Evolutionary conservation across 2,329 filamentous ascomycete species (phyloP).

Genomic region (Aspergillus sp.): DNA sequence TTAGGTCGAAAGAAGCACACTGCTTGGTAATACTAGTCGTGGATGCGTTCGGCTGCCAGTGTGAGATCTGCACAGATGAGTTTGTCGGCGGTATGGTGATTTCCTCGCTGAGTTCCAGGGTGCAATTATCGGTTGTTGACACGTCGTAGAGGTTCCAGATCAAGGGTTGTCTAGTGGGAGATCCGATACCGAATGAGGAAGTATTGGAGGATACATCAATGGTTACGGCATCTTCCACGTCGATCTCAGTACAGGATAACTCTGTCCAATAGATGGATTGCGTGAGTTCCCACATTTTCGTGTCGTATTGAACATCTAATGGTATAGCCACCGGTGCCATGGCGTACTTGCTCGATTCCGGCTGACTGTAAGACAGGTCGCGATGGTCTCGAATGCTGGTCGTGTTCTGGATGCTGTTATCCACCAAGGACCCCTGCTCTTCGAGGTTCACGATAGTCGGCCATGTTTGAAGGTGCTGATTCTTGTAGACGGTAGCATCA

Average conservation of each 20-base stretch:
- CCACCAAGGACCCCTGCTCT: background rate
- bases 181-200: background rate
- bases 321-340: slow-evolving; percentile 10
- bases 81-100: slow-evolving; percentile 5
- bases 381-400: background rate
- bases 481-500: slow-evolving; percentile 1
- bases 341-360: slow-evolving; percentile 4
- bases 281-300: slow-evolving; percentile 7
- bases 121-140: background rate
- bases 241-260: slow-evolving; percentile 2
- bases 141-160: background rate
- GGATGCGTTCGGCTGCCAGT: slow-evolving; percentile 5
- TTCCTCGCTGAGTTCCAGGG: background rate
- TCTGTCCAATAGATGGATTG: slow-evolving; percentile 12
- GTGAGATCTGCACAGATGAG: background rate
- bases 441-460: slow-evolving; percentile 4
- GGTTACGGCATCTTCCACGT: background rate
- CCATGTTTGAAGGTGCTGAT: slow-evolving; percentile 8
- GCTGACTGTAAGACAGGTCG: background rate
- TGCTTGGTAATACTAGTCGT: background rate
- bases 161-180: background rate
- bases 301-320: slow-evolving; percentile 4
- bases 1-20: slow-evolving; percentile 3
- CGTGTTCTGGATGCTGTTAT: background rate
- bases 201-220: background rate